Evolutionary conservation across 805 yeast species (phyloP), one percentile per base, ranked within the genome.

Genomic region (Hanseniaspora thailandica): DNA sequence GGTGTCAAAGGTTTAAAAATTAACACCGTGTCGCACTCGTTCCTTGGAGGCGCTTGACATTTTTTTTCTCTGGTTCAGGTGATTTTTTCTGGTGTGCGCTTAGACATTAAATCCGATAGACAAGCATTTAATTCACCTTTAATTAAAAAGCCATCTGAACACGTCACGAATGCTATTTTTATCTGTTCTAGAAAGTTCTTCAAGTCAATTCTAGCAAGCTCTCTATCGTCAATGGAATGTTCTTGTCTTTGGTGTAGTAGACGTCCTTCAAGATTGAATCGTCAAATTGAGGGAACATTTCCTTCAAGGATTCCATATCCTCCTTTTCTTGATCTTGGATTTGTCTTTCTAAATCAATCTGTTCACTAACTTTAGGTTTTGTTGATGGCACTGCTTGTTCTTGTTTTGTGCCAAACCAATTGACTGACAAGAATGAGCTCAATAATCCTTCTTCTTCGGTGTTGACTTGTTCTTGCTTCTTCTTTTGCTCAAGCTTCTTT

Each of bases 241-340:
- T 83, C 82, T 57, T 77, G 5, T 28, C 73, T 62, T 82, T 84
- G 64, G 81, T 77, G 2, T 69, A 67, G 31, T 87, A 74, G 3
- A 87, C 80, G 62, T 87, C 96, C 53, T 74, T 76, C 47, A 88
- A 73, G 1, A 88, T 69, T 0, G 77, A 84, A 47, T 70, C 68
- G 59, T 86, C 95, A 56, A 87, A 69, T 44, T 71, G 72, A 0
- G 95, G 94, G 65, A 88, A 87, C 79, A 88, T 84, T 46, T 79
- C 80, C 28, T 68, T 67, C 52, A 87, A 69, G 2, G 76, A 76
- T 1, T 66, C 67, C 23, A 75, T 69, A 2, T 80, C 74, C 41
- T 72, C 47, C 6, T 25, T 19, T 33, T 48, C 47, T 7, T 36
- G 71, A 19, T 69, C 65, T 36, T 68, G 71, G 56, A 78, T 81